Conservation (phyloP, 2,329 filamentous ascomycete species). For the Aspergillus udagawae region DNA sequence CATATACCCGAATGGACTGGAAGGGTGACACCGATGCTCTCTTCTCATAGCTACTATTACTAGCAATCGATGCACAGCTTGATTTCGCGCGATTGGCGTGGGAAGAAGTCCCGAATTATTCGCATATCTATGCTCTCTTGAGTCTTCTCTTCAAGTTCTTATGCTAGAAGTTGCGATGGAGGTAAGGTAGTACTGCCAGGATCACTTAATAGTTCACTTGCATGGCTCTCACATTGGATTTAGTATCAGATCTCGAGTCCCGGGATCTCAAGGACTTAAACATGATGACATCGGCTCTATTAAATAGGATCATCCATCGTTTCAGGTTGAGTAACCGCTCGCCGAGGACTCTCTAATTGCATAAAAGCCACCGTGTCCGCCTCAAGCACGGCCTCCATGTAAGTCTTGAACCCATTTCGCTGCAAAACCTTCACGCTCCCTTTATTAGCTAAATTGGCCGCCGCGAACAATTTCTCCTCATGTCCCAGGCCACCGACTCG, state of each 20-base stretch:
- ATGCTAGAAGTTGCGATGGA: not conserved
- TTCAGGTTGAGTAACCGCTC: not conserved
- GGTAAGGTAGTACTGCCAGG: not conserved
- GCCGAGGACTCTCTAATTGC: slow-evolving; percentile 1
- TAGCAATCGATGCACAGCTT: too few relatives aligned
- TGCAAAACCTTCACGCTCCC: slow-evolving; percentile 19
- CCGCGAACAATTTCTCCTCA: slow-evolving; percentile 16
- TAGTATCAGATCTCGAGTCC: not conserved
- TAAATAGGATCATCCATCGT: too few relatives aligned
- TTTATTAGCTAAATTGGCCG: slow-evolving; percentile 14
- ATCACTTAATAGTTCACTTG: not conserved
- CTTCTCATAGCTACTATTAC: too few relatives aligned
- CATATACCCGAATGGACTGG: not conserved
- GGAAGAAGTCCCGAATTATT: not conserved
- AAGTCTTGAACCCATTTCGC: slow-evolving; percentile 13
- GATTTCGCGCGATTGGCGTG: too few relatives aligned
- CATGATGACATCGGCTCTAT: too few relatives aligned
- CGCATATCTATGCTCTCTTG: not conserved
- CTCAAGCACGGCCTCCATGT: slow-evolving; percentile 9
- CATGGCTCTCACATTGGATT: not conserved
- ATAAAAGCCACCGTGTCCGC: slow-evolving; percentile 16
- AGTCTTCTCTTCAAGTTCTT: not conserved
- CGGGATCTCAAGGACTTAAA: too few relatives aligned
- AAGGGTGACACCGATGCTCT: not conserved
- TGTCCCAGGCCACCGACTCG: not conserved